Base-by-base conservation (phyloP, 2,329 filamentous ascomycete genomes). In the Leptographium lundbergii region DNA sequence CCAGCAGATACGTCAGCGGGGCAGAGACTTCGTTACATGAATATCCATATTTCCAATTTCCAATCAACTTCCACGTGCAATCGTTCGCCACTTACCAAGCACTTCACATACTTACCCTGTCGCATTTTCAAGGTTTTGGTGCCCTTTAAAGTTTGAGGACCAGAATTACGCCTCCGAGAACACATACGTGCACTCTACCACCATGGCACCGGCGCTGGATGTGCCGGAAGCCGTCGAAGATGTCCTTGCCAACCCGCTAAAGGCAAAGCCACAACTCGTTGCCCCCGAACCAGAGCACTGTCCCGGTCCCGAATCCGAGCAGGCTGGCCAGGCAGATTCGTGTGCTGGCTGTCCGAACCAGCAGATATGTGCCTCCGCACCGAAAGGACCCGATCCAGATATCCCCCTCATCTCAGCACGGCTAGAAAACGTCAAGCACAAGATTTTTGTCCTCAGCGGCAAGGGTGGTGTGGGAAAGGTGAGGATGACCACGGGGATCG, bases 281-380 rank as follows among this genome's bases (percentile, higher is more conserved):
- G 94, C 94, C 24, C 92, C 94, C 48, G 91, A 97, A 70, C 92
- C 92, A 75, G 91, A 97, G 73, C 91, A 97, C 77, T 99, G 94
- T 69, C 92, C 92, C 3, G 94, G 94, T 0, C 94, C 89, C 4
- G 88, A 92, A 69, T 90, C 87, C 17, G 78, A 89, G 64, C 74
- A 81, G 65, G 85, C 85, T 19, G 85, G 85, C 62, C 78, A 78
- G 61, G 82, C 82, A 57, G 91, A 96, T 73, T 91, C 90, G 51
- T 99, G 94, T 76, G 89, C 87, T 54, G 91, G 91, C 58, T 99
- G 94, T 69, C 94, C 94, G 1, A 99, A 99, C 76, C 91, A 99
- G 75, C 78, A 84, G 54, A 96, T 99, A 67, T 99, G 94, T 76
- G 91, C 92, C 22, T 89, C 91, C 1, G 88, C 91, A 1, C 91